Conservation (phyloP, 192 early-diverging fungal species). For the Oehlia diaphana region DNA sequence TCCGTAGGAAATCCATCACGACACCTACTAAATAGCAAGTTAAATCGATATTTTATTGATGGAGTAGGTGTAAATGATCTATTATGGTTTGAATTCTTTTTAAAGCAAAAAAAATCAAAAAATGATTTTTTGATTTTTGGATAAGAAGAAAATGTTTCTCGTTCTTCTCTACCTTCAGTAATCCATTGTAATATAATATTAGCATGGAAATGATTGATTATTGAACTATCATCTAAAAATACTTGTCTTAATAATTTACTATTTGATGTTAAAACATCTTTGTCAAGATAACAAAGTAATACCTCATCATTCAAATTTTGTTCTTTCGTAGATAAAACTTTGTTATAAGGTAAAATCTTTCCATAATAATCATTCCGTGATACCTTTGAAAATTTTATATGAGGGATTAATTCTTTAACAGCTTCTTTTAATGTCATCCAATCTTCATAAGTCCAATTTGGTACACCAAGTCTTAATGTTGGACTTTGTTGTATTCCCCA, state of each 20-base stretch:
- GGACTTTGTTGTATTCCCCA: not conserved
- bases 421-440: not conserved
- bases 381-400: not conserved
- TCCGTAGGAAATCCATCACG: no score
- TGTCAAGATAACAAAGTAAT: not conserved
- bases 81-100: not conserved
- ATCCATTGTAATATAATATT: constrained; percentile 6
- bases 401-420: not conserved
- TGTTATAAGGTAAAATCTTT: not conserved
- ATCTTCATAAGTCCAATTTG: not conserved
- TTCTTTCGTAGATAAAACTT: not conserved
- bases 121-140: not conserved
- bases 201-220: not conserved
- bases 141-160: not conserved
- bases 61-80: not conserved
- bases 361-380: not conserved
- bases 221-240: not conserved
- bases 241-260: not conserved
- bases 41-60: not conserved
- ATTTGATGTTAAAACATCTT: not conserved
- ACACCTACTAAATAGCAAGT: not conserved
- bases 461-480: not conserved
- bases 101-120: not conserved
- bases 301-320: not conserved
- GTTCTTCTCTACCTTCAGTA: not conserved